Conservation (phyloP, 306 rosid genomes). For the Boehmeria nivea region DNA sequence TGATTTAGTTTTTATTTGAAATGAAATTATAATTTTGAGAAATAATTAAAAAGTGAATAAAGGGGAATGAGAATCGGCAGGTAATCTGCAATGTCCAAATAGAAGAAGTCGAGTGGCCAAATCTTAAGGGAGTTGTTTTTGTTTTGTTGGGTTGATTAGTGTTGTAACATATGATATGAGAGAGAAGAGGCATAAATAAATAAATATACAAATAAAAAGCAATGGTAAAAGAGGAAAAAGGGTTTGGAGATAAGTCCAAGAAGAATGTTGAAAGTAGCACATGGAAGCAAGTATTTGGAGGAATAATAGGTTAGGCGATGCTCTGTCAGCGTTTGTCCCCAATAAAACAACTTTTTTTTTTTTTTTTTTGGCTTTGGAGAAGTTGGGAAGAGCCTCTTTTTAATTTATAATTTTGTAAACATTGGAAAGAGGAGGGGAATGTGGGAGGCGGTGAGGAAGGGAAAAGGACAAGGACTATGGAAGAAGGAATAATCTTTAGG, state of each 20-base stretch:
- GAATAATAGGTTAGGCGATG: conserved; percentile 58
- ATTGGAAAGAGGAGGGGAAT: conserved; percentile 31
- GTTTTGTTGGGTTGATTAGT: conserved; percentile 16
- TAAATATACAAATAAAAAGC: conserved; percentile 11
- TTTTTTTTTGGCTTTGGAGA: neutral
- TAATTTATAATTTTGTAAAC: neutral
- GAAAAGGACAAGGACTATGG: conserved; percentile 19
- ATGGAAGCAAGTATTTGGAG: conserved; percentile 87
- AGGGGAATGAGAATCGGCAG: conserved; percentile 64
- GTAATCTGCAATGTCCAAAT: conserved; percentile 53
- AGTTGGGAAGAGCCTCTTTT: neutral
- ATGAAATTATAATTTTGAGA: neutral
- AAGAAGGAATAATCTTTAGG: conserved; percentile 47
- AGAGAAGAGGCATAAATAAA: conserved; percentile 13
- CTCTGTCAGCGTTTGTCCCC: conserved; percentile 40
- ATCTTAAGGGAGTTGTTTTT: conserved; percentile 33
- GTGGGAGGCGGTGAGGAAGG: conserved; percentile 22
- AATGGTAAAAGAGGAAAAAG: conserved; percentile 43
- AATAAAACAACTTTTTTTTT: neutral
- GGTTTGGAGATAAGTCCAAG: conserved; percentile 45
- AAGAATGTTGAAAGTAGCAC: conserved; percentile 70
- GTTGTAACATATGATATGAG: conserved; percentile 14
- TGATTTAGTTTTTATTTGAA: conserved; percentile 6
- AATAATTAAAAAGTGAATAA: conserved; percentile 27
- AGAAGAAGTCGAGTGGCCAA: conserved; percentile 63